Evolutionary conservation across 257 asterid species (phyloP), one percentile per base, ranked within the genome.

Genomic region (Linaria vulgaris): DNA sequence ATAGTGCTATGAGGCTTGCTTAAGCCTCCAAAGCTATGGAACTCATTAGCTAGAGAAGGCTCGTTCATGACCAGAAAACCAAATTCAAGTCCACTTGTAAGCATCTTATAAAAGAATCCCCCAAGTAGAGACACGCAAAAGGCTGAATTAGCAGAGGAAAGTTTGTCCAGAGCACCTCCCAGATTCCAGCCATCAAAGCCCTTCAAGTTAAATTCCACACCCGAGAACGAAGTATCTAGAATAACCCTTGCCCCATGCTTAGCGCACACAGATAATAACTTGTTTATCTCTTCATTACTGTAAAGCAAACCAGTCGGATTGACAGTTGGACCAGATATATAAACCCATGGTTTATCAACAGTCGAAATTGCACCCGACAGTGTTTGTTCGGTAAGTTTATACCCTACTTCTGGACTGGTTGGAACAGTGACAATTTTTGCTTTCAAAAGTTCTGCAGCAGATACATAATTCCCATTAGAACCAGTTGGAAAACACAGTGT

Each of bases 1-100:
- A 82, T 82, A 47, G 97, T 90, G 63, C 84, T 75, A 73, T 94
- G 99, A 52, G 99, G 99, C 69, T 82, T 90, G 80, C 85, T 87
- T 68, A 85, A 74, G 60, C 97, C 96, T 6, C 85, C 88, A 68
- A 81, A 82, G 83, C 86, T 86, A 65, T 85, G 84, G 65, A 94
- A 85, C 15, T 82, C 77, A 47, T 90, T 97, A n/a, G 80, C 78
- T 60, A 94, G 48, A 46, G 83, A 78, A 47, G 90, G 80, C 70
- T 87, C 86, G 67, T 83, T 78, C 61, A 94, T 69, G 37, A 82
- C 80, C 56, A 94, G 88, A 74, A 74, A 94, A 43, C 95, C 96
- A 62, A 90, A 94, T 57, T 77, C 74, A 51, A 94, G 82, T 71
- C 96, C 99, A 59, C 96, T 94, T 0, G 92, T 80, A 70, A 90